Evolutionary conservation across 2,329 filamentous ascomycete species (phyloP).

Genomic region (Monilinia fructicola): DNA sequence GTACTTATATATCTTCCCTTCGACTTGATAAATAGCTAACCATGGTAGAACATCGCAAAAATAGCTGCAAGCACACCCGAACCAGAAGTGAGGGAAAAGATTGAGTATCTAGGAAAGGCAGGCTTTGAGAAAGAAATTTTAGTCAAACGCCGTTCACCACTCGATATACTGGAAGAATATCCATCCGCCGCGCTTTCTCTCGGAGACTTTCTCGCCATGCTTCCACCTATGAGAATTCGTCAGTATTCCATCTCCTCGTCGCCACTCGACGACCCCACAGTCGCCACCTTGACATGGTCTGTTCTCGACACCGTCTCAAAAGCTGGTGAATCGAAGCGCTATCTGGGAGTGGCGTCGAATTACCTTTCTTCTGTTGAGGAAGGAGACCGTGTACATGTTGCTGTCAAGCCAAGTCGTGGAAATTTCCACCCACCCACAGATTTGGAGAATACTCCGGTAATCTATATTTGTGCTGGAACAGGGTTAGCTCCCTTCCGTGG

Average conservation of each 20-base stretch:
- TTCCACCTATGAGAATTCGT: slow-evolving; percentile 75
- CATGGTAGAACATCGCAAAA: slow-evolving; percentile 45
- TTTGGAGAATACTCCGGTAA: slow-evolving; percentile 38
- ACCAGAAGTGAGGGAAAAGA: slow-evolving; percentile 45
- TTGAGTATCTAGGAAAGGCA: slow-evolving; percentile 44
- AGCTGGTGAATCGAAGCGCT: slow-evolving; percentile 41
- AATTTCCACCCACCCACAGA: slow-evolving; percentile 32
- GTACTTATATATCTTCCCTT: slow-evolving; percentile 27
- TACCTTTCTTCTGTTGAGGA: slow-evolving; percentile 46
- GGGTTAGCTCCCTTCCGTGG: slow-evolving; percentile 37
- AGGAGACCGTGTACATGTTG: slow-evolving; percentile 44
- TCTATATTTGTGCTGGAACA: slow-evolving; percentile 41
- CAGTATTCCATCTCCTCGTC: slow-evolving; percentile 81
- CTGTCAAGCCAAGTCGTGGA: slow-evolving; percentile 46
- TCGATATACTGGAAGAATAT: slow-evolving; percentile 69
- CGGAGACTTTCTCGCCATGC: slow-evolving; percentile 65
- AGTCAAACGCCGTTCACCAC: slow-evolving; percentile 57
- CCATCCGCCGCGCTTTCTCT: slow-evolving; percentile 61
- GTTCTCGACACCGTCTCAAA: slow-evolving; percentile 51
- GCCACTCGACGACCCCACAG: slow-evolving; percentile 64
- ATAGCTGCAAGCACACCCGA: slow-evolving; percentile 50
- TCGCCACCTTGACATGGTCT: slow-evolving; percentile 60
- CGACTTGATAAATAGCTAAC: not conserved
- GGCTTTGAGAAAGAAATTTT: slow-evolving; percentile 37
- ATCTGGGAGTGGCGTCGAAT: slow-evolving; percentile 49